A percentile compares a stretch with the other conserved stretches of the same genome.
Conservation (phyloP, 1,284 basidiomycete species). For the Apiotrichum brassicae region DNA sequence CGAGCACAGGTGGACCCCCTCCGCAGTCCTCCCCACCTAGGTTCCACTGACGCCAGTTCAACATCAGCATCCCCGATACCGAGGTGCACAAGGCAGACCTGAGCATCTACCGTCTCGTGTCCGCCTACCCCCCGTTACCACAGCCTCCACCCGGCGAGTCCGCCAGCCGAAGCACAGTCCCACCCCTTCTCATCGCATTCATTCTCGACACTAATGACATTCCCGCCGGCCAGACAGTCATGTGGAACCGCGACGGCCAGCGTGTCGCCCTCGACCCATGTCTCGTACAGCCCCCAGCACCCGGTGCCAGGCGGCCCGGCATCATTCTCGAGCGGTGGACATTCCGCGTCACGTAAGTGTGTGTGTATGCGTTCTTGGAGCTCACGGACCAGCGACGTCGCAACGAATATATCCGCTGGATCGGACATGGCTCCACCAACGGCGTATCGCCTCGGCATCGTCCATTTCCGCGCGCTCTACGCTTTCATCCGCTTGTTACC, state of each 20-base stretch:
- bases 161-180: constrained; percentile 24
- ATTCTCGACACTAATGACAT: constrained; percentile 44
- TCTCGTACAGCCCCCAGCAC: constrained; percentile 5
- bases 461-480: constrained; percentile 43
- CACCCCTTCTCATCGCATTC: constrained; percentile 44
- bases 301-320: constrained; percentile 25
- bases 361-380: too few species aligned
- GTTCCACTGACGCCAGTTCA: constrained; percentile 29
- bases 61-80: constrained; percentile 38
- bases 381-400: not conserved
- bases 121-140: constrained; percentile 18
- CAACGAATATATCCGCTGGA: not conserved
- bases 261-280: constrained; percentile 28
- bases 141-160: constrained; percentile 7
- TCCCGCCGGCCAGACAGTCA: constrained; percentile 34
- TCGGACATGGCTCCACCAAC: constrained; percentile 35
- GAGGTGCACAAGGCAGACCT: constrained; percentile 42
- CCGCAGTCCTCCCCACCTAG: too few species aligned
- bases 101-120: constrained; percentile 36
- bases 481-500: constrained; percentile 40
- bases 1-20: too few species aligned
- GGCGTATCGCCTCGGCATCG: constrained; percentile 40
- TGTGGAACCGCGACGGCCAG: constrained; percentile 31
- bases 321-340: constrained; percentile 46
- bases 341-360: constrained; percentile 34